Evolutionary conservation across 108 stramenopile species (phyloP).

Genomic region (Stephanodiscus minutulus): DNA sequence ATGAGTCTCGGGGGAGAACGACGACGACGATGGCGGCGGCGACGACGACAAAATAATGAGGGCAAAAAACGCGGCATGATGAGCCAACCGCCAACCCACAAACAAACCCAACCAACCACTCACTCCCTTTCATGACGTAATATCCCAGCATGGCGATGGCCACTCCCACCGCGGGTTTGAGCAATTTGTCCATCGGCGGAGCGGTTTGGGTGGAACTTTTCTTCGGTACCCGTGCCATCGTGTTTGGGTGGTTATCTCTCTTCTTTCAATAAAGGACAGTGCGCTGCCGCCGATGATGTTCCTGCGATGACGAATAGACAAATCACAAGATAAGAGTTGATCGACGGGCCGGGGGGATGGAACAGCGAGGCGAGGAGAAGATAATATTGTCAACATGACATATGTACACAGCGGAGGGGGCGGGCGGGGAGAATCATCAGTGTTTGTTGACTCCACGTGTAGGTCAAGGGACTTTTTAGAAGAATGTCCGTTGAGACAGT

Average conservation of each 20-base stretch:
- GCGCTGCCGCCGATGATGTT: too few species aligned
- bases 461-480: not conserved
- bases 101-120: conserved; percentile 8
- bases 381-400: too few species aligned
- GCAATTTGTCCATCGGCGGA: conserved; percentile 69
- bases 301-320: too few species aligned
- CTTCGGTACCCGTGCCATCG: conserved; percentile 41
- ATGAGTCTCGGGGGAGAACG: too few species aligned
- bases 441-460: not conserved
- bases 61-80: not conserved
- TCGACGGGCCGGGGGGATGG: too few species aligned
- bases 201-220: conserved; percentile 31
- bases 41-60: conserved; percentile 7
- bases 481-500: too few species aligned
- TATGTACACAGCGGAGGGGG: too few species aligned
- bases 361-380: too few species aligned
- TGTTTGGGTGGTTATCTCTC: too few species aligned
- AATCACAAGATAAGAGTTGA: too few species aligned
- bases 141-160: conserved; percentile 72
- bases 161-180: conserved; percentile 75
- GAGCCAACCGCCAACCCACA: not conserved
- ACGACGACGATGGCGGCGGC: not conserved
- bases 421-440: not conserved
- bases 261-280: too few species aligned
- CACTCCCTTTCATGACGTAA: conserved; percentile 74